These are phyloP conservation scores for Albophoma yamanashiensis DNA, from an alignment of 2,329 filamentous ascomycete genomes.

Conservation along the genomic window DNA sequence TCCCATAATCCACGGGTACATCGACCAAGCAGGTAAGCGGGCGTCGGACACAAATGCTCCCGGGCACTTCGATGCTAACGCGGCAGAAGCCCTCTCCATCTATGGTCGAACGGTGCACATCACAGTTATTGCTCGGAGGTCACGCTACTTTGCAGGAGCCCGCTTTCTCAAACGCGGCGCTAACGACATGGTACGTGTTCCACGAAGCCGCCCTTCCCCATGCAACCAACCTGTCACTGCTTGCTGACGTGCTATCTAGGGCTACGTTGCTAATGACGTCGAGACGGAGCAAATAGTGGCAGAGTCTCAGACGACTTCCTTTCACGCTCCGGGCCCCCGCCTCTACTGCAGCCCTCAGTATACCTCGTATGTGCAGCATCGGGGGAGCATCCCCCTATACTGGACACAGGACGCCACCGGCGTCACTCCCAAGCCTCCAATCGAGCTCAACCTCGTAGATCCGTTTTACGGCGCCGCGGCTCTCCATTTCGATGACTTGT, in stretches of 20 bases:
- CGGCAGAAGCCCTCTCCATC: conserved; percentile 52
- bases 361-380: conserved; percentile 93
- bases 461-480: conserved; percentile 92
- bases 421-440: conserved; percentile 91
- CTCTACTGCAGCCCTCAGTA: conserved; percentile 84
- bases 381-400: conserved; percentile 91
- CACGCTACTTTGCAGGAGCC: conserved; percentile 87
- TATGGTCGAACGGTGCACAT: conserved; percentile 87
- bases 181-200: conserved; percentile 57
- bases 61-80: not conserved
- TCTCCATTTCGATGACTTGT: conserved; percentile 89
- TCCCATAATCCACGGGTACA: conserved; percentile 90
- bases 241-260: conserved; percentile 26
- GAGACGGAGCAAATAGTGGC: conserved; percentile 98
- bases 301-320: conserved; percentile 87
- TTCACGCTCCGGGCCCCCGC: conserved; percentile 79
- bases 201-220: not conserved
- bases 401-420: conserved; percentile 97
- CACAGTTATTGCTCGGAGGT: conserved; percentile 85
- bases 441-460: conserved; percentile 89
- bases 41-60: no score
- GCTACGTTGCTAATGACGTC: conserved; percentile 96
- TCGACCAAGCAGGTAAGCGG: conserved; percentile 66
- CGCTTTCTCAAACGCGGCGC: conserved; percentile 89
- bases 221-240: not conserved